Conservation (phyloP, 106 monocot genomes). For the Allium fistulosum region DNA sequence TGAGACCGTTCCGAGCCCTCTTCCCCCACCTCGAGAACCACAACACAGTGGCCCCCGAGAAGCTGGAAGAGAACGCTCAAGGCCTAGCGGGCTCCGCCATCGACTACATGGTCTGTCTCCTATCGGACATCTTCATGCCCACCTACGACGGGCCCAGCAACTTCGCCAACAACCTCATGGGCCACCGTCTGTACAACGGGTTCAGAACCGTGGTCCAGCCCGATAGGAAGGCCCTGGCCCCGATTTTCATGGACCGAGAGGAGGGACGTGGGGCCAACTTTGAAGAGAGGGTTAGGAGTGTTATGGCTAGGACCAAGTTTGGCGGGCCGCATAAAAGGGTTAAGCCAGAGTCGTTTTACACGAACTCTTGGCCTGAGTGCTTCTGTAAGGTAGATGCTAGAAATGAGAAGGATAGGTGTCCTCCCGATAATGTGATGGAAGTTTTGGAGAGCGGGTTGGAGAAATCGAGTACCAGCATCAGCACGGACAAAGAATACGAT, state of each 20-base stretch:
- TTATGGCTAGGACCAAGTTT: conserved; percentile 51
- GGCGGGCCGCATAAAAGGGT: conserved; percentile 75
- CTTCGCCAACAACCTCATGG: conserved; percentile 95
- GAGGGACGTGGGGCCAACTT: conserved; percentile 40
- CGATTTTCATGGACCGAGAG: conserved; percentile 83
- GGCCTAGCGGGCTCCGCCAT: conserved; percentile 86
- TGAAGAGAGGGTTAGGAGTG: conserved; percentile 49
- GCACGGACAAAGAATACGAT: too few species aligned
- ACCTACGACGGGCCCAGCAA: conserved; percentile 99
- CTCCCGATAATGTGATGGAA: conserved; percentile 33
- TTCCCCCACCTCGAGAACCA: conserved; percentile 90
- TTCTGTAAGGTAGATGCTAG: conserved; percentile 56
- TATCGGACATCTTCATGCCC: conserved; percentile 89
- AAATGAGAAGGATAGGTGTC: conserved; percentile 48
- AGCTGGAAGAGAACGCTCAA: conserved; percentile 47
- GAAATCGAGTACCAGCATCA: background rate
- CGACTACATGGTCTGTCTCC: conserved; percentile 97
- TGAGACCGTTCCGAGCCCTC: conserved; percentile 70
- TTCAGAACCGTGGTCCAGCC: conserved; percentile 83
- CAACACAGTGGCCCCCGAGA: conserved; percentile 48
- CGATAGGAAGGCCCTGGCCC: conserved; percentile 77
- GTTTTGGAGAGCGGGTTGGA: conserved; percentile 38
- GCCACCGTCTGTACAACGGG: conserved; percentile 92
- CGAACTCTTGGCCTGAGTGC: conserved; percentile 96
- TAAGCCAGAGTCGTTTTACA: conserved; percentile 71